These are phyloP conservation scores for Sporothrix pallida DNA, from an alignment of 2,329 filamentous ascomycete species.

Conservation along the genomic window DNA sequence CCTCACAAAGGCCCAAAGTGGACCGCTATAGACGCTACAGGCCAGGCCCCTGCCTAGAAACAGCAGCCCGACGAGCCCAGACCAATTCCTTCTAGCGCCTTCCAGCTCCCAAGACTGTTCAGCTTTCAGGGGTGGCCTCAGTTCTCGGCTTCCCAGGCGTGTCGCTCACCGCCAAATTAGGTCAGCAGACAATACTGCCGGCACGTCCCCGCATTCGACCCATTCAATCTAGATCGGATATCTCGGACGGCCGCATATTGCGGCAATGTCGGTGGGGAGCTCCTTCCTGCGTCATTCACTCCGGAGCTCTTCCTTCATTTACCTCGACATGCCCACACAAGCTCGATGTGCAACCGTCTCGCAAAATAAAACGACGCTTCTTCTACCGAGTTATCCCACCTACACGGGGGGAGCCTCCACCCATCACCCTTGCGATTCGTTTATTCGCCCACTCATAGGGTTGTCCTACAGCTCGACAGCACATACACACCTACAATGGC, in stretches of 20 bases:
- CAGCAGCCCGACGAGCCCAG: neutral
- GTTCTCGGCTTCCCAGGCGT: too few species aligned
- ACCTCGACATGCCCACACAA: constrained; percentile 3
- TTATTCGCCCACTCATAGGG: too few species aligned
- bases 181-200: too few species aligned
- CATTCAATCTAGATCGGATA: neutral
- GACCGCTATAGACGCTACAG: neutral
- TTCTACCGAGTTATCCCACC: constrained; percentile 5
- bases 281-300: neutral
- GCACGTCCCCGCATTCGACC: neutral
- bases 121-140: too few species aligned
- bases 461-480: too few species aligned
- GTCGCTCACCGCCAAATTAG: too few species aligned
- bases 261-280: neutral
- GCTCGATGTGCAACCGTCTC: neutral
- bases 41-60: neutral
- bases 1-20: neutral
- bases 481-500: neutral
- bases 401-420: too few species aligned
- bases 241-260: neutral
- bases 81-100: neutral
- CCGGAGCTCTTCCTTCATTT: neutral
- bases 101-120: neutral
- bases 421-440: neutral
- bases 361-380: neutral